Conservation (phyloP, 2,329 filamentous ascomycete genomes). For the Tolypocladium album region DNA sequence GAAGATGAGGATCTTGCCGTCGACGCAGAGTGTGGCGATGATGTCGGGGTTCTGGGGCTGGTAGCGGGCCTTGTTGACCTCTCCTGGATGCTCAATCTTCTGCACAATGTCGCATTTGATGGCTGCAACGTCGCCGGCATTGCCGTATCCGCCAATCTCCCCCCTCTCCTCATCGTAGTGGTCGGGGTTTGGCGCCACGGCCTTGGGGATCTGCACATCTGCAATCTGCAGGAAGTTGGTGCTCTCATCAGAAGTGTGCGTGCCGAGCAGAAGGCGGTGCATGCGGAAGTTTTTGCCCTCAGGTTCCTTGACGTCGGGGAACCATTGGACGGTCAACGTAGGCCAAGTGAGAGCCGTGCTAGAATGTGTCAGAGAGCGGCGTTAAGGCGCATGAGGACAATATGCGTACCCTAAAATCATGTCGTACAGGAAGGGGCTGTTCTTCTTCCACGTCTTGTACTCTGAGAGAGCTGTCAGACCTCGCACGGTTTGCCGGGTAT, state of each 20-base stretch:
- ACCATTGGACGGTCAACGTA: slow-evolving; percentile 94
- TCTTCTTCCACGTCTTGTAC: slow-evolving; percentile 99
- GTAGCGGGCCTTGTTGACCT: slow-evolving; percentile 97
- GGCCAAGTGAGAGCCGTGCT: slow-evolving; percentile 94
- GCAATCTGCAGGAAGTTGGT: slow-evolving; percentile 93
- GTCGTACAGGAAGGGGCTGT: slow-evolving; percentile 95
- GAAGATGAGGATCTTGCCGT: slow-evolving; percentile 84
- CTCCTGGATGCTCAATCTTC: slow-evolving; percentile 90
- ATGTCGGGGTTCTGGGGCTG: slow-evolving; percentile 96
- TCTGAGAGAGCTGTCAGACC: slow-evolving; percentile 38
- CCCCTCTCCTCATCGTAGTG: slow-evolving; percentile 88
- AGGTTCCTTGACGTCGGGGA: slow-evolving; percentile 84
- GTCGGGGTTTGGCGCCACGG: slow-evolving; percentile 58
- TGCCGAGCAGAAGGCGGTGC: slow-evolving; percentile 86
- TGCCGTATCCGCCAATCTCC: slow-evolving; percentile 89
- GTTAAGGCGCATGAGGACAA: neutral
- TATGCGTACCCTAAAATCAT: slow-evolving; percentile 68
- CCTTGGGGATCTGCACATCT: slow-evolving; percentile 83
- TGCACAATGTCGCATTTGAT: slow-evolving; percentile 90
- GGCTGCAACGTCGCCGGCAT: slow-evolving; percentile 54
- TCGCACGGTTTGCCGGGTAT: neutral
- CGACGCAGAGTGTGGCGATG: slow-evolving; percentile 84
- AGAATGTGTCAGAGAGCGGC: neutral
- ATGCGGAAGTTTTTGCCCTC: slow-evolving; percentile 79
- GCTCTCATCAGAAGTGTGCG: slow-evolving; percentile 79